Percentiles rank a stretch among this genome's conserved stretches.
Evolutionary conservation across 2,329 filamentous ascomycete genomes (phyloP).

Genomic region (Whalleya microplaca): DNA sequence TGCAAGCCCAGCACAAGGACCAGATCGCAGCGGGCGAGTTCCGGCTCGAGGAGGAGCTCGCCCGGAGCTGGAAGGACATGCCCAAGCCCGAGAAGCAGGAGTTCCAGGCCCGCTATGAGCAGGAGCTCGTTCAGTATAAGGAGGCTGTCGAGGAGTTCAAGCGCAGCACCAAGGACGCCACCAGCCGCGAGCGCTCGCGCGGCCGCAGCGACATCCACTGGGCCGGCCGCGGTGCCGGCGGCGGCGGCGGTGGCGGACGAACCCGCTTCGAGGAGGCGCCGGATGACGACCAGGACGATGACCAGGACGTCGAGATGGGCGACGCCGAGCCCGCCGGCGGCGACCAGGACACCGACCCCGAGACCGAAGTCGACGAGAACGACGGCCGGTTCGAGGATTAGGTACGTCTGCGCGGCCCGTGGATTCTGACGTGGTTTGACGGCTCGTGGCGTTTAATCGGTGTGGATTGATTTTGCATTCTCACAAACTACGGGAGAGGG

Average conservation of each 20-base stretch:
- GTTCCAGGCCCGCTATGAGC: slow-evolving; percentile 49
- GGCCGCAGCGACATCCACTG: slow-evolving; percentile 23
- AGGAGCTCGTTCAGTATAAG: slow-evolving; percentile 45
- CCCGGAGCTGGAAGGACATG: slow-evolving; percentile 59
- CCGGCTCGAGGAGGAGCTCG: slow-evolving; percentile 58
- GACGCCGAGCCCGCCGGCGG: slow-evolving; percentile 20
- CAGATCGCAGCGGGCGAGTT: slow-evolving; percentile 39
- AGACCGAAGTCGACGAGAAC: slow-evolving; percentile 40
- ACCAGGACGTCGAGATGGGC: slow-evolving; percentile 29
- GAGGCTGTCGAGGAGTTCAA: slow-evolving; percentile 47
- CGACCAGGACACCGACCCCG: slow-evolving; percentile 31
- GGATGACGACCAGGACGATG: slow-evolving; percentile 32
- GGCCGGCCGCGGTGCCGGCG: slow-evolving; percentile 22
- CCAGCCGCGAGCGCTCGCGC: slow-evolving; percentile 36
- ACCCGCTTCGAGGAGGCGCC: slow-evolving; percentile 31
- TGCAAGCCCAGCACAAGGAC: slow-evolving; percentile 51
- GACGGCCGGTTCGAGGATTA: slow-evolving; percentile 31
- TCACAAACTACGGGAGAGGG: too few species aligned
- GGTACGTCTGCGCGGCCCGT: background rate
- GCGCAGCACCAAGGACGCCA: slow-evolving; percentile 34
- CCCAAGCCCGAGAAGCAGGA: slow-evolving; percentile 53
- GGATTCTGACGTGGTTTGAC: too few species aligned
- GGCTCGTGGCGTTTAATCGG: too few species aligned
- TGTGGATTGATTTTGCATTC: too few species aligned
- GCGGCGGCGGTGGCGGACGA: too few species aligned